Evolutionary conservation across 306 rosid genomes (phyloP).

Genomic region (Neltuma alba): DNA sequence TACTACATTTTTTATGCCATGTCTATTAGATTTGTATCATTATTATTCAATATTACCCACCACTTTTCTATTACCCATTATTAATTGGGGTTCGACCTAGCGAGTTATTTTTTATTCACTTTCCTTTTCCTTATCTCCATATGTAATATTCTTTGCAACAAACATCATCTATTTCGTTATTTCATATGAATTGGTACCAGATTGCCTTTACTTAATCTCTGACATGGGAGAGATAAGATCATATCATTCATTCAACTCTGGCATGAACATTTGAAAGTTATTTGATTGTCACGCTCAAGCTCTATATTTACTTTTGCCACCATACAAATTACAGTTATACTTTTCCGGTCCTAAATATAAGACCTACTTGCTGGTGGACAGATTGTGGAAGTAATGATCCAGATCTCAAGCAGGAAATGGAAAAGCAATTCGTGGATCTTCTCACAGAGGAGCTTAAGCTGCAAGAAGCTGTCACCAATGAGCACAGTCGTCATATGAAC

Average conservation of each 20-base stretch:
- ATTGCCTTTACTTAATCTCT: conserved; percentile 16
- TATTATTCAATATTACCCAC: not conserved
- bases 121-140: not conserved
- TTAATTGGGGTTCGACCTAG: not conserved
- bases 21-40: not conserved
- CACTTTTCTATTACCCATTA: not conserved
- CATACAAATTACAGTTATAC: not conserved
- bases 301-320: conserved; percentile 6
- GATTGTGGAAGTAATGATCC: conserved; percentile 95
- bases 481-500: conserved; percentile 80
- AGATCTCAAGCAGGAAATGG: conserved; percentile 91
- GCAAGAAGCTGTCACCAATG: conserved; percentile 81
- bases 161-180: not conserved
- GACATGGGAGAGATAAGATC: conserved; percentile 16
- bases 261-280: not conserved
- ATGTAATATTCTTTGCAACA: not conserved
- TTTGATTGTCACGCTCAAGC: conserved; percentile 3
- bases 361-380: conserved; percentile 49
- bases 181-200: not conserved
- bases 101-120: not conserved
- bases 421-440: conserved; percentile 95
- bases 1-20: not conserved
- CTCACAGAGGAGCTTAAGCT: conserved; percentile 85
- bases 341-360: too few relatives aligned
- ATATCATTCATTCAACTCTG: not conserved